Evolutionary conservation across 495 filamentous ascomycete species (phyloP).

Genomic region (Hypoxylon crocopeplum): DNA sequence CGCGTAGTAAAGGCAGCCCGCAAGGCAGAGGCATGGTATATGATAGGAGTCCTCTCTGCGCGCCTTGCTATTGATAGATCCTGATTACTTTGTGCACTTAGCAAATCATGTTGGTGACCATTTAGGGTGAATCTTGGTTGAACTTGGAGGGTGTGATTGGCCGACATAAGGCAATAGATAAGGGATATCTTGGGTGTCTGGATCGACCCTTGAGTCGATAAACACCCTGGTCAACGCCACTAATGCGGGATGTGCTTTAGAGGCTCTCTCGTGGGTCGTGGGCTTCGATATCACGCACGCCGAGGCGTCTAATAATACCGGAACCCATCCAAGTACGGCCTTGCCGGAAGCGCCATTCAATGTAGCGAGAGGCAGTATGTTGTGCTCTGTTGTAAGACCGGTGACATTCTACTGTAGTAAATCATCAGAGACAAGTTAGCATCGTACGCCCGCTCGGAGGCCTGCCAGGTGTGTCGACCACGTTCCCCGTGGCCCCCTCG

Average conservation of each 20-base stretch:
- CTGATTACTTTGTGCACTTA: constrained; percentile 35
- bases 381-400: too few relatives aligned
- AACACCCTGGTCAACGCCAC: constrained; percentile 23
- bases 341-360: constrained; percentile 7
- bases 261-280: constrained; percentile 25
- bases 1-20: constrained; percentile 21
- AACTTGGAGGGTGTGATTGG: constrained; percentile 26
- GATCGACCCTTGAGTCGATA: constrained; percentile 24
- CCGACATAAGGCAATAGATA: constrained; percentile 31
- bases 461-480: constrained; percentile 3
- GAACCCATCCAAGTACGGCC: constrained; percentile 9
- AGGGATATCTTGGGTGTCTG: constrained; percentile 30
- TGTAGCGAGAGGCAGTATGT: not conserved
- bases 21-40: constrained; percentile 21
- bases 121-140: constrained; percentile 30
- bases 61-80: constrained; percentile 2
- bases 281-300: constrained; percentile 11
- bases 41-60: constrained; percentile 21
- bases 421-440: too few relatives aligned
- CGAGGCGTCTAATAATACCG: constrained; percentile 22
- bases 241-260: constrained; percentile 28
- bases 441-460: constrained; percentile 10
- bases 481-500: not conserved
- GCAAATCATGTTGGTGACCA: constrained; percentile 34
- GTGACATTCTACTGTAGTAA: too few relatives aligned